Base-by-base conservation (phyloP, 2,329 filamentous ascomycete species). In the Epichloe sibirici region DNA sequence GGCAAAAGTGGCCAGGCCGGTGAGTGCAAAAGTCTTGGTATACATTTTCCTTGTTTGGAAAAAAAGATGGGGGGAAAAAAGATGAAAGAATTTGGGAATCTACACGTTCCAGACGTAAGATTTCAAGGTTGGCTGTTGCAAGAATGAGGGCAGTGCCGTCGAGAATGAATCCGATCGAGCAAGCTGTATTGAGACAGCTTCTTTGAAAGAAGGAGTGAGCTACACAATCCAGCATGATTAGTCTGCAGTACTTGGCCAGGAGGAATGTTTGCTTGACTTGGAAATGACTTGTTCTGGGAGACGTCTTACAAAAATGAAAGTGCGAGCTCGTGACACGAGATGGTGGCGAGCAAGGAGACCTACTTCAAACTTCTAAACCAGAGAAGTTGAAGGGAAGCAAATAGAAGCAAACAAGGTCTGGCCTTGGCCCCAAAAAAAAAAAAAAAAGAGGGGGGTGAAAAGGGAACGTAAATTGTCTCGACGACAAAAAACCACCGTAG, bases 1-100 rank as follows among this genome's bases (percentile, higher is more conserved):
- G 60, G 75, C 79, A 51, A 78, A 59, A 55, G 80, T 70, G 59
- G 77, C 75, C 62, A 90, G 66, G 63, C 80, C 76, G 78, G 72
- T 62, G 45, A 73, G 52, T 51, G 78, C 66, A 56, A 79, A 62
- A 58, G 74, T 65, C 61, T 76, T 76, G 51, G 71, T 63, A 61
- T 71, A 69, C 77, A 79, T 79, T 62, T 68, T 79, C 7, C 11
- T 31, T 34, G 6, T 45, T 45, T 3, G 3, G 17, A 13, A 23
- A 6, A 11, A 6, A 11, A 17, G 5, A 25, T 12, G 23, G 42
- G 13, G 5, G 5, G 7, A 28, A 13, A n/a, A n/a, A 7, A 71
- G 74, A 39, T 25, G 28, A 42, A 45, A 34, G 5, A n/a, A 6
- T 17, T 1, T n/a, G n/a, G 6, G 23, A 38, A 38, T 61, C 59